Evolutionary conservation across 1,139 yeast genomes (phyloP), one percentile per base, ranked within the genome.

Genomic region (Pichia sp.): DNA sequence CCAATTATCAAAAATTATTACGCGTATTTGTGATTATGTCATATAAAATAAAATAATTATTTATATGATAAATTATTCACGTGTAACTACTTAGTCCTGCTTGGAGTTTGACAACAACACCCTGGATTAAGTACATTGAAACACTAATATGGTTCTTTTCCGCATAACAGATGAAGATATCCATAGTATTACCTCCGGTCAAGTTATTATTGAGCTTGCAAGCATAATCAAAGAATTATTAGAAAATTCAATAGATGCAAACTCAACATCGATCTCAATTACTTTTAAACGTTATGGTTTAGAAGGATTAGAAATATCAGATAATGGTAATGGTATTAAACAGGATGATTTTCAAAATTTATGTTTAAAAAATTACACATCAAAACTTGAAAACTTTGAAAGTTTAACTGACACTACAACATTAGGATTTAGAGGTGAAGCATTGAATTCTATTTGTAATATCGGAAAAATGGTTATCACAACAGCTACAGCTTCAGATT

Each of bases 391-490:
- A 0, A 56, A 61, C 1, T 83, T 82, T 58, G 78, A 76, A 24
- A 87, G 81, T 53, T 64, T 85, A 28, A 66, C 67, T 7, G 56
- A 59, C 4, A 75, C 83, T 6, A 54, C 57, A 4, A 81, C 92
- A 0, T 66, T 82, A 35, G 96, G 96, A 0, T 87, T 87, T 56
- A 71, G 96, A 60, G 96, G 96, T 25, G 95, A 87, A 61, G 95
- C 95, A 0, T 66, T 87, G 55, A 79, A 85, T 55, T 82, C 95
- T 0, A 59, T 87, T 16, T 82, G 90, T 57, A 70, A 86, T n/a
- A 51, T 61, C 23, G 40, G 59, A 6, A 68, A 75, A 4, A 64
- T 78, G 5, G 51, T 72, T 10, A 69, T 89, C 0, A 65, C 64
- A 2, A 87, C 96, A 0, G 73, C 85, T 11, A 70, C 79, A 0